phyloP scores from a whole-genome alignment of 2,329 filamentous ascomycete species.

The Fusarium coicis region DNA sequence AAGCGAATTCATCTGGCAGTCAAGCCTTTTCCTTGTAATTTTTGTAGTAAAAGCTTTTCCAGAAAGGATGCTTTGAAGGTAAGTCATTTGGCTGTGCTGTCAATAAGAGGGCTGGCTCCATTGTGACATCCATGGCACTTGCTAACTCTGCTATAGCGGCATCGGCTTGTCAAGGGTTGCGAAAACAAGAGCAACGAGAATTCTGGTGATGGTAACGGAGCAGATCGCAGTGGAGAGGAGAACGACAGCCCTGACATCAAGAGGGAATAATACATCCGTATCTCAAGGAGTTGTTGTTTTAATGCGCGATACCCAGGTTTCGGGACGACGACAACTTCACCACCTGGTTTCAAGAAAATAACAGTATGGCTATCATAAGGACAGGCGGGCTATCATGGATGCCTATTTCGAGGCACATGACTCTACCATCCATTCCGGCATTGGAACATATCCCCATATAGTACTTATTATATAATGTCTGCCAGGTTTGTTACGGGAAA shows the following conservation, averaged over 20 bases:
- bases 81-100: conserved; percentile 44
- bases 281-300: conserved; percentile 8
- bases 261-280: conserved; percentile 33
- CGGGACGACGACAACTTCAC: conserved; percentile 20
- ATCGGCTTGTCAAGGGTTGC: conserved; percentile 73
- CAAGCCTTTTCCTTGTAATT: conserved; percentile 92
- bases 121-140: background rate
- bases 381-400: background rate
- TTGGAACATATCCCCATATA: conserved; percentile 12
- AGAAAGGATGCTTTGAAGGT: conserved; percentile 98
- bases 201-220: conserved; percentile 36
- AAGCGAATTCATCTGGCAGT: conserved; percentile 94
- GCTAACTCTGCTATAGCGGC: conserved; percentile 57
- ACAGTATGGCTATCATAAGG: background rate
- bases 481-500: conserved; percentile 26
- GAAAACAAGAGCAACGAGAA: conserved; percentile 51
- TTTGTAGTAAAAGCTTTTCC: conserved; percentile 97
- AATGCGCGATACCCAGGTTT: conserved; percentile 21
- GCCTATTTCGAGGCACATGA: conserved; percentile 10
- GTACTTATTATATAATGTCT: conserved; percentile 27
- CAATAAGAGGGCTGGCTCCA: background rate
- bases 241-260: conserved; percentile 41
- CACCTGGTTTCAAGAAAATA: background rate
- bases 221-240: conserved; percentile 40
- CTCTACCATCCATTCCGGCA: background rate